Percentiles rank a stretch among this genome's conserved stretches.
phyloP scores from a whole-genome alignment of 2,329 filamentous ascomycete genomes.

The Ustilaginoidea virens region DNA sequence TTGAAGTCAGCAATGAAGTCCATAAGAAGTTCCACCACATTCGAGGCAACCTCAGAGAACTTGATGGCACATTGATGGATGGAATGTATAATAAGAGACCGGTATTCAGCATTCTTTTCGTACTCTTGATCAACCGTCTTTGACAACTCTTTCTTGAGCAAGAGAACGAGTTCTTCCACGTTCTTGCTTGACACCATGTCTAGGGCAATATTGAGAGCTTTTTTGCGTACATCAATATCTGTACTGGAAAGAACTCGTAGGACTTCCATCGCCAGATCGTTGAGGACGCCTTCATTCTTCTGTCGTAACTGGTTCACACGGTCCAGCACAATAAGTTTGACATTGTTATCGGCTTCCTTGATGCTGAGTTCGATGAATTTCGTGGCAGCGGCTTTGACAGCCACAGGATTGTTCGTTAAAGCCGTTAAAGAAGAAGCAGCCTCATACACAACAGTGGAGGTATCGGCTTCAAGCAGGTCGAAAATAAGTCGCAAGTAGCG shows the following conservation, averaged over 20 bases:
- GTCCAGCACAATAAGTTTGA: conserved; percentile 95
- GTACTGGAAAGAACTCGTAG: conserved; percentile 87
- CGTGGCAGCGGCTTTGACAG: conserved; percentile 86
- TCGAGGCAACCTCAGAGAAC: conserved; percentile 94
- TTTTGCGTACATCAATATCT: conserved; percentile 88
- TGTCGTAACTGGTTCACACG: conserved; percentile 76
- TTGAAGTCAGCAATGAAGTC: conserved; percentile 98
- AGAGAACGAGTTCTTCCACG: conserved; percentile 88
- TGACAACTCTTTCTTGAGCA: conserved; percentile 92
- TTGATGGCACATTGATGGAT: conserved; percentile 99
- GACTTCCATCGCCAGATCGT: conserved; percentile 95
- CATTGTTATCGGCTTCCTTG: conserved; percentile 97
- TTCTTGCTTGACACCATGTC: conserved; percentile 99
- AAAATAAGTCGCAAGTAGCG: conserved; percentile 91
- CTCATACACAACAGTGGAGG: conserved; percentile 94
- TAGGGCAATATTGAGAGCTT: conserved; percentile 76
- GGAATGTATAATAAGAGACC: conserved; percentile 86
- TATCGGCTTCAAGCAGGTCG: conserved; percentile 81
- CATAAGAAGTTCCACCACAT: conserved; percentile 93
- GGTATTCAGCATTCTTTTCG: conserved; percentile 94
- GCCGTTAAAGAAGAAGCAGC: conserved; percentile 89
- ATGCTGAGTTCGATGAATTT: conserved; percentile 97
- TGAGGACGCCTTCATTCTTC: conserved; percentile 79
- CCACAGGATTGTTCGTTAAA: conserved; percentile 89
- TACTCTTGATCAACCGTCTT: conserved; percentile 98